Evolutionary conservation across 208 protist species (phyloP).

Genomic region (Endotrypanum monterogeii): DNA sequence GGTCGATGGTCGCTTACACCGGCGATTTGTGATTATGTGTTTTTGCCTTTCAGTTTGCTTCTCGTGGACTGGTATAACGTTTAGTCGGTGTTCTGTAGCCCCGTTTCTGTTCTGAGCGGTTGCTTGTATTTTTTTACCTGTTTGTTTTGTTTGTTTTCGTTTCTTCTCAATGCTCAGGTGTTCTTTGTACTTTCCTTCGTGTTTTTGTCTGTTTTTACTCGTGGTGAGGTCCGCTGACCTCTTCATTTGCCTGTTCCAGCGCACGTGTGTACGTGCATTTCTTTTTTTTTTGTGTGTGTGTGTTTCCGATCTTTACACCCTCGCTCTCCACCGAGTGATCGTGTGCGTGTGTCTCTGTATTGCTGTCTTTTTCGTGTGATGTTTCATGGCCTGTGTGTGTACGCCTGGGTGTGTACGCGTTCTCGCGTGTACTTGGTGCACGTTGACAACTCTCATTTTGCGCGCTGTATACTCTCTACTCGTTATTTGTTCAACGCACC

Average conservation of each 20-base stretch:
- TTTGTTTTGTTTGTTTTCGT: too few species aligned
- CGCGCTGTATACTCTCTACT: background rate
- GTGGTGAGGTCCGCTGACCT: background rate
- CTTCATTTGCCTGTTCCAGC: background rate
- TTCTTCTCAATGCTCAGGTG: too few species aligned
- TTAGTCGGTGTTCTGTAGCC: background rate
- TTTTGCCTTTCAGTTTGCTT: background rate
- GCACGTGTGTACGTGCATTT: background rate
- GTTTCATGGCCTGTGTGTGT: background rate
- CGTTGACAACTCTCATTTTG: background rate
- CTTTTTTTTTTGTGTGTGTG: too few species aligned
- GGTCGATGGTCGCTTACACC: background rate
- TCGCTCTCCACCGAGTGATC: background rate
- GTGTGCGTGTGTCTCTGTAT: background rate
- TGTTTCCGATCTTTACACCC: background rate
- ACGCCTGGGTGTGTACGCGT: slow-evolving; percentile 12
- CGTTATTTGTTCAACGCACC: background rate
- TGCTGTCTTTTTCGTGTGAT: too few species aligned
- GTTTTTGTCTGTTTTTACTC: background rate
- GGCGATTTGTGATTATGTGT: background rate
- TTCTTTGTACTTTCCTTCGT: background rate
- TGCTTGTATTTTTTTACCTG: too few species aligned
- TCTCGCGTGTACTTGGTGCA: background rate
- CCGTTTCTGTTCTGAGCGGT: slow-evolving; percentile 1
- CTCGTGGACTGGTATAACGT: background rate